Conservation (phyloP, 2,329 filamentous ascomycete species). For the Aspergillus piperis region DNA sequence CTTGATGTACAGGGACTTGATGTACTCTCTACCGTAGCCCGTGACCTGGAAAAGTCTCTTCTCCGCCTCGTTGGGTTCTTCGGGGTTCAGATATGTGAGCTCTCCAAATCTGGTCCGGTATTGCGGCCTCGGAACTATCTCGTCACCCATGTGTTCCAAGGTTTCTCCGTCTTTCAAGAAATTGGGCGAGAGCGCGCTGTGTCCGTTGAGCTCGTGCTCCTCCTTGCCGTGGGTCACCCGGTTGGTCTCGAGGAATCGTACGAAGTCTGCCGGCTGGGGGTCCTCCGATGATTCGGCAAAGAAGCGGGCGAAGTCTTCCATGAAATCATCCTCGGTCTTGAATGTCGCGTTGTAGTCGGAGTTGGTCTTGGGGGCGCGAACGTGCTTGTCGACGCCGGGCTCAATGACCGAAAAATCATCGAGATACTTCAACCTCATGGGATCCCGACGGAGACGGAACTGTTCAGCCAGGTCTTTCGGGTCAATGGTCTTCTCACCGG, state of each 20-base stretch:
- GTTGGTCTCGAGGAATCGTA: constrained; percentile 48
- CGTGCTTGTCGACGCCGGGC: constrained; percentile 73
- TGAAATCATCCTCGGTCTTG: constrained; percentile 64
- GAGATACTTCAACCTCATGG: constrained; percentile 71
- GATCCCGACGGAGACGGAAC: constrained; percentile 70
- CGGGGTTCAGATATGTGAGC: constrained; percentile 17
- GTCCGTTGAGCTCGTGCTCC: constrained; percentile 51
- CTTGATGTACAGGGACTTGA: constrained; percentile 65
- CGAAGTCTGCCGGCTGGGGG: constrained; percentile 46
- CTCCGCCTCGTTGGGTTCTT: constrained; percentile 44
- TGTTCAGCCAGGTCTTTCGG: constrained; percentile 72
- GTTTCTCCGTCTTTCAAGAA: constrained; percentile 50
- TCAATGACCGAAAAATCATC: constrained; percentile 80
- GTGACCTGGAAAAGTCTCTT: constrained; percentile 59
- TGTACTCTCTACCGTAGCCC: constrained; percentile 52
- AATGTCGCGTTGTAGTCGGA: constrained; percentile 61
- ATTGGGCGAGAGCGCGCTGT: constrained; percentile 53
- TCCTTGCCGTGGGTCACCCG: constrained; percentile 54
- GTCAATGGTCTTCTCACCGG: constrained; percentile 75
- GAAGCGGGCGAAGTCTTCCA: constrained; percentile 56
- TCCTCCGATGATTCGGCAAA: constrained; percentile 54
- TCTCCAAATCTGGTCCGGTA: constrained; percentile 22
- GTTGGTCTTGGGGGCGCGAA: constrained; percentile 52
- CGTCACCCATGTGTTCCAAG: constrained; percentile 20
- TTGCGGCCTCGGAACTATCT: constrained; percentile 25